Conservation (phyloP, 805 yeast species). For the Pichia rugopelliculosa region DNA sequence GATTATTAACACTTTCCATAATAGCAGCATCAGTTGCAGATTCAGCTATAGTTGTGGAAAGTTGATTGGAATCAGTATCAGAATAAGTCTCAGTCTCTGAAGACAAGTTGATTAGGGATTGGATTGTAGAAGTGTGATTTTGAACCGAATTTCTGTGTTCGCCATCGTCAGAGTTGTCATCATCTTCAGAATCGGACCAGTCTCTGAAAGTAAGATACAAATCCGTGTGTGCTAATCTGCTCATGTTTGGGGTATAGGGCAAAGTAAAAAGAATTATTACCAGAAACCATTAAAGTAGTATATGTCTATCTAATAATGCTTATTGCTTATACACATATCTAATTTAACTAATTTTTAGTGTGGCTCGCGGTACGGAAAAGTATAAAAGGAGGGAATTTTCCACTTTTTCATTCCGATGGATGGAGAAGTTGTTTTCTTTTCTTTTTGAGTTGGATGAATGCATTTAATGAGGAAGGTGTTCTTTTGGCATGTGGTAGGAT, state of each 20-base stretch:
- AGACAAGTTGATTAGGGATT: not conserved
- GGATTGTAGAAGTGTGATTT: not conserved
- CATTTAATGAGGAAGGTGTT: too few relatives aligned
- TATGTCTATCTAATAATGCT: too few relatives aligned
- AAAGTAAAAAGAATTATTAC: too few relatives aligned
- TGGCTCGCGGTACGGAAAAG: not conserved
- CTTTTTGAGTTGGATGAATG: too few relatives aligned
- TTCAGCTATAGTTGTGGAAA: not conserved
- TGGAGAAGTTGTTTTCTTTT: not conserved
- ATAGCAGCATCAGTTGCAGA: not conserved
- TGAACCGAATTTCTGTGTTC: not conserved
- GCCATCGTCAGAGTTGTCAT: not conserved
- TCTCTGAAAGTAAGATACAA: slow-evolving; percentile 1
- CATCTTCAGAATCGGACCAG: slow-evolving; percentile 3
- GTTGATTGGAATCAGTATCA: not conserved
- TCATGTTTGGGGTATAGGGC: not conserved
- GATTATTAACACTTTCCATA: not conserved
- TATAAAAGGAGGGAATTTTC: slow-evolving; percentile 1
- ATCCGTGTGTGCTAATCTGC: not conserved
- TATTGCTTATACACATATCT: too few relatives aligned
- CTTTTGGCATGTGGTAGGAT: too few relatives aligned
- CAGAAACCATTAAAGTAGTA: too few relatives aligned
- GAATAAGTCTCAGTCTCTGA: not conserved
- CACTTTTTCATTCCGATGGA: not conserved
- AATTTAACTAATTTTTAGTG: too few relatives aligned